phyloP scores from a whole-genome alignment of 2,329 filamentous ascomycete species.

The Nothomitra cinnamomea region DNA sequence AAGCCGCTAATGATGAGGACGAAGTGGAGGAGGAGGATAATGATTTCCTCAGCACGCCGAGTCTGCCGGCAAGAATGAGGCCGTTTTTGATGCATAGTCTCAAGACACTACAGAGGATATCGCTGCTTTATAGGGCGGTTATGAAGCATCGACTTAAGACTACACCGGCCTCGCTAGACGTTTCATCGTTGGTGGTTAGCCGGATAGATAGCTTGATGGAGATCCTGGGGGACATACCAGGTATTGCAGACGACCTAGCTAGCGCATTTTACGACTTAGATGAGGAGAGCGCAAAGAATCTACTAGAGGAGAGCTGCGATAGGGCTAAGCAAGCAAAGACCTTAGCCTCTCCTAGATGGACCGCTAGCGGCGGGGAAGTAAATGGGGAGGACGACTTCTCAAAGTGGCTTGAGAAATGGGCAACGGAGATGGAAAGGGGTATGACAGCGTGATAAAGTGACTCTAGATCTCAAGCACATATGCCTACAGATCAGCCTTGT shows the following conservation, averaged over 20 bases:
- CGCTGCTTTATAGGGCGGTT: slow-evolving; percentile 51
- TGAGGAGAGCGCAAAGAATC: slow-evolving; percentile 36
- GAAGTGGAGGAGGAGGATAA: slow-evolving; percentile 39
- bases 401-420: too few species aligned
- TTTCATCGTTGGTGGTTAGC: slow-evolving; percentile 12
- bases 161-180: slow-evolving; percentile 29
- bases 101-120: slow-evolving; percentile 48
- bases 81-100: slow-evolving; percentile 47
- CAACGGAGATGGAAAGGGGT: too few species aligned
- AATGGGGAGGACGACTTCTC: too few species aligned
- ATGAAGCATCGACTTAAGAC: slow-evolving; percentile 52
- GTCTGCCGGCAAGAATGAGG: slow-evolving; percentile 27
- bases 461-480: too few species aligned
- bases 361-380: neutral
- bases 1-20: slow-evolving; percentile 44
- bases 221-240: slow-evolving; percentile 42
- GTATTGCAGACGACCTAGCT: slow-evolving; percentile 53
- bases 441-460: too few species aligned
- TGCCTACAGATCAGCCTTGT: too few species aligned
- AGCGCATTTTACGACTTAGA: slow-evolving; percentile 56
- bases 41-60: slow-evolving; percentile 18
- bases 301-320: slow-evolving; percentile 41
- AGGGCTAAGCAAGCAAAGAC: slow-evolving; percentile 34
- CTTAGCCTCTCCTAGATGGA: neutral
- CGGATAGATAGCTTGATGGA: slow-evolving; percentile 38